These are phyloP conservation scores for Populus ilicifolia DNA, from an alignment of 345 rosid species.

Conservation along the genomic window DNA sequence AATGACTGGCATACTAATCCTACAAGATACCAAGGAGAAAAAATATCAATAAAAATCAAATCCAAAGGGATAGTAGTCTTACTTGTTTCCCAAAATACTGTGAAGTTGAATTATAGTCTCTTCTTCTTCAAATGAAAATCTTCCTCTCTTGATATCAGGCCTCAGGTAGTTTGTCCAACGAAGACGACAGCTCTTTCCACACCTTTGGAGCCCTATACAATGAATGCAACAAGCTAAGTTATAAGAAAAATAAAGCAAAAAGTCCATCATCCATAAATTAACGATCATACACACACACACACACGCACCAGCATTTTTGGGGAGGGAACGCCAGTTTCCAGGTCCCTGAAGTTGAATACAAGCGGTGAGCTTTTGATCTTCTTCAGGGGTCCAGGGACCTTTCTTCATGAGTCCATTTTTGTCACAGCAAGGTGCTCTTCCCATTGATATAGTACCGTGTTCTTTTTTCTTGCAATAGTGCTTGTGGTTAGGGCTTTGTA, in stretches of 20 bases:
- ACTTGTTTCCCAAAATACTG: slow-evolving; percentile 88
- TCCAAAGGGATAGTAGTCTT: slow-evolving; percentile 2
- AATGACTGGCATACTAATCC: background rate
- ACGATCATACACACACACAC: background rate
- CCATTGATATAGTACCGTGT: slow-evolving; percentile 9
- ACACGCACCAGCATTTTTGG: slow-evolving; percentile 30
- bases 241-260: background rate
- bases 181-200: slow-evolving; percentile 97
- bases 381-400: slow-evolving; percentile 34
- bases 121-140: slow-evolving; percentile 94
- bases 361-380: slow-evolving; percentile 26
- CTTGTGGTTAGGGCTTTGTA: background rate
- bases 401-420: slow-evolving; percentile 30
- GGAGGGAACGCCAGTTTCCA: slow-evolving; percentile 33
- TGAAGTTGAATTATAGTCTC: slow-evolving; percentile 87
- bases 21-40: background rate
- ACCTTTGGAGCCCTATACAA: slow-evolving; percentile 69
- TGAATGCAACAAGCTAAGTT: background rate
- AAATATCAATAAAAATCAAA: background rate
- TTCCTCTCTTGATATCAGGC: slow-evolving; percentile 92
- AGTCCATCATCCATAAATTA: background rate
- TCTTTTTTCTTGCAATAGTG: background rate
- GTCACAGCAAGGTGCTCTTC: slow-evolving; percentile 37
- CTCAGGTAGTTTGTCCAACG: slow-evolving; percentile 95
- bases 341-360: slow-evolving; percentile 27